Evolutionary conservation across 495 filamentous ascomycete genomes (phyloP).

Genomic region (Penicillium ochrochloron): DNA sequence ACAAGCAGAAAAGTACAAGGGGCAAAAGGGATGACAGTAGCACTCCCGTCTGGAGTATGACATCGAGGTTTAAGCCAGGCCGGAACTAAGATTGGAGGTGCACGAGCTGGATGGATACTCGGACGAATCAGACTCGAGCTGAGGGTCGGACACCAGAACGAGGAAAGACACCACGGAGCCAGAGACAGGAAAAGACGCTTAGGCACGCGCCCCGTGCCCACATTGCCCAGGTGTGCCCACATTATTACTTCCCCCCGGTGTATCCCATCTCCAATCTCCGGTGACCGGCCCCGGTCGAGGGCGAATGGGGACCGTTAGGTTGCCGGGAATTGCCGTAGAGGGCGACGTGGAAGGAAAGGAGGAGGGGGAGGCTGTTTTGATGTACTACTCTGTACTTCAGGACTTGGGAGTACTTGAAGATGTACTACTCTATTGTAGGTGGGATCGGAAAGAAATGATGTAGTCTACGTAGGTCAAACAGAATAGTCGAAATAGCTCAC

Average conservation of each 20-base stretch:
- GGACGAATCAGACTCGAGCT: slow-evolving; percentile 9
- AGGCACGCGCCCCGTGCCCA: slow-evolving; percentile 26
- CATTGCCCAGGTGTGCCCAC: neutral
- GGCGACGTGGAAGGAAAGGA: slow-evolving; percentile 6
- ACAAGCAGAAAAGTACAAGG: neutral
- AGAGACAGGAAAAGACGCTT: slow-evolving; percentile 20
- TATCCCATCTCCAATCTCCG: slow-evolving; percentile 27
- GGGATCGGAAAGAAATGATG: neutral
- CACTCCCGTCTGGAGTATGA: neutral
- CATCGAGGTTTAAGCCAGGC: neutral
- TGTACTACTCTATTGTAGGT: neutral
- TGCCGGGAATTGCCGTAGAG: slow-evolving; percentile 32
- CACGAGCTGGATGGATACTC: neutral
- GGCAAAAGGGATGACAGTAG: neutral
- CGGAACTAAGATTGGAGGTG: neutral
- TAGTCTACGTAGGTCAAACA: neutral
- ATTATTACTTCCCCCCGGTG: neutral
- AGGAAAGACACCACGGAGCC: slow-evolving; percentile 9
- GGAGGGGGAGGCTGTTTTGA: neutral
- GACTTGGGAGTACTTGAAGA: neutral
- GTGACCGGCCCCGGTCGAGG: slow-evolving; percentile 23
- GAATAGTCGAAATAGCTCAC: neutral
- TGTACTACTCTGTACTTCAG: neutral
- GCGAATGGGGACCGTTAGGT: slow-evolving; percentile 19
- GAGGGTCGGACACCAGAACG: slow-evolving; percentile 8